These are phyloP conservation scores for Blastomyces silverae DNA, from an alignment of 2,329 filamentous ascomycete genomes.

Conservation along the genomic window DNA sequence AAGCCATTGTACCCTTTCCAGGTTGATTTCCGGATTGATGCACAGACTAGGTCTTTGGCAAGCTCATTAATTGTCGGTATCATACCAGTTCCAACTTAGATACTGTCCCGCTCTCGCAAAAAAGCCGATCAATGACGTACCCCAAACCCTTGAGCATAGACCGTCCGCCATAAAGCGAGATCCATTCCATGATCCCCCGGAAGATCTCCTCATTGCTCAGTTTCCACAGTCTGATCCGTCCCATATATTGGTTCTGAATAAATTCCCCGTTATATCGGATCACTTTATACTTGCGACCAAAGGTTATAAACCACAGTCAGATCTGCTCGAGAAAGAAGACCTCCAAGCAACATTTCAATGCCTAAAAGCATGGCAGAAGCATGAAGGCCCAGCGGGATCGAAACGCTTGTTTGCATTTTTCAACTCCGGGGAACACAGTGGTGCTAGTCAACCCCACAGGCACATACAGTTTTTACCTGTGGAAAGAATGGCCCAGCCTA, in stretches of 20 bases:
- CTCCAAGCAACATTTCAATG: conserved; percentile 39
- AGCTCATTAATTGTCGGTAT: conserved; percentile 7
- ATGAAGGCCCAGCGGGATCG: background rate
- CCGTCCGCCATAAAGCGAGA: conserved; percentile 31
- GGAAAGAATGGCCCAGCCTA: conserved; percentile 35
- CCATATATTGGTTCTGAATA: conserved; percentile 43
- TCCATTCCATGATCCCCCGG: conserved; percentile 41
- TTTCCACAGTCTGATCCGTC: conserved; percentile 32
- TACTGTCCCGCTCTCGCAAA: conserved; percentile 45
- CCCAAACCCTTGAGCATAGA: conserved; percentile 16
- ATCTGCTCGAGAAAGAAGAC: conserved; percentile 40
- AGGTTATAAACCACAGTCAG: conserved; percentile 39
- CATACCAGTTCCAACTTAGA: conserved; percentile 41
- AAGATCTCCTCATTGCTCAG: conserved; percentile 39
- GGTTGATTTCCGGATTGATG: too few relatives aligned
- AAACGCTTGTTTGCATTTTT: conserved; percentile 44
- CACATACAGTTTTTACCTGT: conserved; percentile 46
- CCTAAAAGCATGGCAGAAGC: conserved; percentile 36
- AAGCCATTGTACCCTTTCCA: conserved; percentile 17
- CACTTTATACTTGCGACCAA: conserved; percentile 47
- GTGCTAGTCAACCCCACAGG: conserved; percentile 44
- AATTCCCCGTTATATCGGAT: conserved; percentile 44
- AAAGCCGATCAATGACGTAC: conserved; percentile 32
- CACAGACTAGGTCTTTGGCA: background rate
- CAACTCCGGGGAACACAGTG: conserved; percentile 45